These are phyloP conservation scores for Aspergillus leporis DNA, from an alignment of 495 filamentous ascomycete species.

Conservation along the genomic window DNA sequence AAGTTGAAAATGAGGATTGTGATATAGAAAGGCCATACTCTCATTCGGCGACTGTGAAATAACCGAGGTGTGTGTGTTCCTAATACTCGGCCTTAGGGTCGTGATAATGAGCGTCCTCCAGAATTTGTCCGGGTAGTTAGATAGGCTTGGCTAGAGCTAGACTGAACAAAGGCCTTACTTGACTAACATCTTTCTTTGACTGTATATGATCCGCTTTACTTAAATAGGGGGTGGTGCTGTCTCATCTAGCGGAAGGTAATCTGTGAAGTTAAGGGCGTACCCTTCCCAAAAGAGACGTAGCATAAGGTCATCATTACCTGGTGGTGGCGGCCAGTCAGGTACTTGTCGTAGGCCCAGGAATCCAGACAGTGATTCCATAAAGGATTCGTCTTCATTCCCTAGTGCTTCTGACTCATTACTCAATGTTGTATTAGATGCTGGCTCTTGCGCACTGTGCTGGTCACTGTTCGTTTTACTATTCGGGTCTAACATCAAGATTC, in stretches of 20 bases:
- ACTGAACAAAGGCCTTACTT: no score
- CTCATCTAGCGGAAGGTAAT: background rate
- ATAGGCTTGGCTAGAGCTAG: no score
- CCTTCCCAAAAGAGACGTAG: slow-evolving; percentile 1
- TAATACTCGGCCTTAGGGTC: no score
- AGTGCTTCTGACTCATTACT: background rate
- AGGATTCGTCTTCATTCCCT: background rate
- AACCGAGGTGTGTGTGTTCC: no score
- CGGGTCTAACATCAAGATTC: background rate
- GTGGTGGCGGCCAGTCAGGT: background rate
- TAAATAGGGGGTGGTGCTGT: background rate
- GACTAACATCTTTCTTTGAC: no score
- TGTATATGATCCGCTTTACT: background rate
- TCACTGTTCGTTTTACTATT: background rate
- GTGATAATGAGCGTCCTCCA: no score
- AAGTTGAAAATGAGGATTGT: slow-evolving; percentile 44
- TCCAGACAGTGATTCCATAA: background rate
- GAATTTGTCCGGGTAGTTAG: no score
- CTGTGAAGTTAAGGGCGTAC: slow-evolving; percentile 4
- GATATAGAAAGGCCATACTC: no score
- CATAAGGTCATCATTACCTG: background rate
- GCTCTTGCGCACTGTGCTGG: background rate
- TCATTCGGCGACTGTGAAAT: no score
- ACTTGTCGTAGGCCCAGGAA: background rate
- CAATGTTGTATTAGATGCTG: background rate